Conservation (phyloP, 2,329 filamentous ascomycete species). For the Apiospora aurea region DNA sequence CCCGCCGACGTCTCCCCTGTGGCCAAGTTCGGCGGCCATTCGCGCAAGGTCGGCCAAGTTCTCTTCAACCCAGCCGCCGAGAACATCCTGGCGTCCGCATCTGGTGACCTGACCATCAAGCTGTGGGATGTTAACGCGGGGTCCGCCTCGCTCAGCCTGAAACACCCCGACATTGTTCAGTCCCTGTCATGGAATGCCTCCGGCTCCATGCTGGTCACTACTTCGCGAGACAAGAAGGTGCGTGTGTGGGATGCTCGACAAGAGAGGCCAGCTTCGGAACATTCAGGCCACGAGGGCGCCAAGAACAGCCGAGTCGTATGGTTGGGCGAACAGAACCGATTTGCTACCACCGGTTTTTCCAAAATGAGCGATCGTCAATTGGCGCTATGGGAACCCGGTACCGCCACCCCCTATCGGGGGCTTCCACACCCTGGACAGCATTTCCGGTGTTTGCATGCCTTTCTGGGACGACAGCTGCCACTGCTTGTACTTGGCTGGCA, state of each 20-base stretch:
- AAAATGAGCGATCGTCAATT: slow-evolving; percentile 98
- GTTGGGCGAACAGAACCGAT: slow-evolving; percentile 95
- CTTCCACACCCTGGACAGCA: slow-evolving; percentile 90
- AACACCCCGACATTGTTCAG: slow-evolving; percentile 91
- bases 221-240: slow-evolving; percentile 97
- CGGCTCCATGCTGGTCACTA: slow-evolving; percentile 86
- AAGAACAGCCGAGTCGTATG: slow-evolving; percentile 98
- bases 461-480: slow-evolving; percentile 98
- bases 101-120: slow-evolving; percentile 94
- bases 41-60: slow-evolving; percentile 96
- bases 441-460: slow-evolving; percentile 98
- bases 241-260: slow-evolving; percentile 97
- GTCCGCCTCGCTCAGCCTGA: slow-evolving; percentile 76
- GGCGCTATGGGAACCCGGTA: slow-evolving; percentile 92
- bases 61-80: slow-evolving; percentile 97
- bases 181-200: slow-evolving; percentile 95
- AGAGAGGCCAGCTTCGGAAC: slow-evolving; percentile 85
- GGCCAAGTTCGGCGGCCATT: slow-evolving; percentile 84
- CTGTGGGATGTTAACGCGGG: slow-evolving; percentile 91
- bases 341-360: slow-evolving; percentile 96
- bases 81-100: slow-evolving; percentile 93
- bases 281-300: slow-evolving; percentile 84
- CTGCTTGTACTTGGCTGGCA: slow-evolving; percentile 94
- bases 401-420: slow-evolving; percentile 84
- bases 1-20: slow-evolving; percentile 81